phyloP scores from a whole-genome alignment of 108 stramenopile genomes.

The Skeletonema grethae region DNA sequence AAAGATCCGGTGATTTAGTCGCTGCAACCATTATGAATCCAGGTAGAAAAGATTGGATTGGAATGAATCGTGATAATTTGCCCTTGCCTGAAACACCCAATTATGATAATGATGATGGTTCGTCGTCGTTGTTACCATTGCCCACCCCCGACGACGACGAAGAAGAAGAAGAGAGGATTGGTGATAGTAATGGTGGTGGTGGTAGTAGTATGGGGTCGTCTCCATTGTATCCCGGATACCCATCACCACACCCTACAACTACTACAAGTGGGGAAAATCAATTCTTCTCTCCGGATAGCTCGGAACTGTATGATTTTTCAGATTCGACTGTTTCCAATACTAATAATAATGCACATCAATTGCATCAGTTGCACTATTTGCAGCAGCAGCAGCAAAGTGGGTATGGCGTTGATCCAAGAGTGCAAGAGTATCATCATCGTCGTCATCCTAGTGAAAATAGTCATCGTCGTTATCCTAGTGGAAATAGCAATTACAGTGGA shows the following conservation, averaged over 20 bases:
- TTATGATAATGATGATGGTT: slow-evolving; percentile 17
- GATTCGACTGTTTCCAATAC: slow-evolving; percentile 4
- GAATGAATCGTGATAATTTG: slow-evolving; percentile 56
- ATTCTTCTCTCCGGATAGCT: neutral
- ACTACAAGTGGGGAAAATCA: neutral
- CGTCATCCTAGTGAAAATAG: neutral
- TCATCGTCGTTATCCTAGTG: neutral
- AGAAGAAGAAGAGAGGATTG: neutral
- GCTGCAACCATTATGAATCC: slow-evolving; percentile 53
- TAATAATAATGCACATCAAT: neutral
- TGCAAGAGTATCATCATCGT: neutral
- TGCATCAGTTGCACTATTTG: neutral
- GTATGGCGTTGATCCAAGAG: neutral
- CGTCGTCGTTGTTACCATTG: slow-evolving; percentile 3
- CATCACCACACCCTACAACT: neutral
- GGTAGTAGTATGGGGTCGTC: neutral
- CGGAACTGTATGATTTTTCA: slow-evolving; percentile 3
- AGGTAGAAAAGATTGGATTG: slow-evolving; percentile 61
- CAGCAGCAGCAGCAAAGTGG: neutral
- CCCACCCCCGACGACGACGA: neutral
- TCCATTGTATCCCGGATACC: neutral
- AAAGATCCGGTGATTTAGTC: slow-evolving; percentile 62
- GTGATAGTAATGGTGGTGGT: neutral
- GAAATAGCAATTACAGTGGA: too few relatives aligned
- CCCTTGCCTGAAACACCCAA: slow-evolving; percentile 44